Base-by-base conservation (phyloP, 139 green algal genomes). In the Volvox reticuliferus region DNA sequence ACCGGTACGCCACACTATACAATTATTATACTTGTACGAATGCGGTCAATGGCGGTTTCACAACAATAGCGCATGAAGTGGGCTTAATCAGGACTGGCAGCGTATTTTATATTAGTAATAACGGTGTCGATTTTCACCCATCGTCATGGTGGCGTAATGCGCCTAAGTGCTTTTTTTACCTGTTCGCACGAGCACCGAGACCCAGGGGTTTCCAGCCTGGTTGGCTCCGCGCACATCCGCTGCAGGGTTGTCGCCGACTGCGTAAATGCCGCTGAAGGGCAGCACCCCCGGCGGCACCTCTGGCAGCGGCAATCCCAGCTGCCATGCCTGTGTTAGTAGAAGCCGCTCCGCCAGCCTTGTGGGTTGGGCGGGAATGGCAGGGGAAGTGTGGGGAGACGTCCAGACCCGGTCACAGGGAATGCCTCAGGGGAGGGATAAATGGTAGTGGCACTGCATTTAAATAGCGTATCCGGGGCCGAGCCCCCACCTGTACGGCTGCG, bases 171-270 rank as follows among this genome's bases (percentile, higher is more conserved):
- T 55, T 9, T 9, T 5, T 55, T 55, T 55, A 55, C 96, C 96
- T 73, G 96, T 98, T 65, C 94, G 79, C 69, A 99, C 97, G 18
- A 99, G 95, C n/a, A 98, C 92, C 30, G 95, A 96, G 76, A 96
- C 93, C 96, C 96, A 99, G 3, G 97, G 97, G 17, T 30, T 20
- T 0, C 96, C 96, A n/a, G 95, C 94, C 68, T 68, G 30, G 61
- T 96, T 96, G 18, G 97, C 97, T 17, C 97, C 97, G 3, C 94
- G 82, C 82, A 99, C 94, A 36, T 99, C 97, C 1, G 97, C 94
- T 6, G 93, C 93, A 3, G 96, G 95, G 88, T 99, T 99, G 94
- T 99, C 97, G 0, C 97, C 97, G 13, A 98, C 90, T 6, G 94
- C 95, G 88, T 95, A 98, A 68, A 98, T 97, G 77, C 61, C 82